Evolutionary conservation across 2,329 filamentous ascomycete genomes (phyloP).

Genomic region (Claviceps arundinis): DNA sequence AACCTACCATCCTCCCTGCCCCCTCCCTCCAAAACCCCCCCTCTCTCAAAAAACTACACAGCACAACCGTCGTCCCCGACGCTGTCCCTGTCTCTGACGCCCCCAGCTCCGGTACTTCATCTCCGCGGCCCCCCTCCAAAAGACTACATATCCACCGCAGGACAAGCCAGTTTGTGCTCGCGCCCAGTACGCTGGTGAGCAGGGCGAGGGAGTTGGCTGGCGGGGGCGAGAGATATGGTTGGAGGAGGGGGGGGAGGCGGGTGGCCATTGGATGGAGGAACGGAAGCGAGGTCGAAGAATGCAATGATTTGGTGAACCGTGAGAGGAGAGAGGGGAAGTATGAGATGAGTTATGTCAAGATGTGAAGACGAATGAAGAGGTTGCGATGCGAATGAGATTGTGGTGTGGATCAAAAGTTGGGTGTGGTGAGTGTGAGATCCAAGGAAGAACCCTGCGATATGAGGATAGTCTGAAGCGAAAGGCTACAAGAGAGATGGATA

Average conservation of each 20-base stretch:
- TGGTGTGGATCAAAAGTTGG: too few relatives aligned
- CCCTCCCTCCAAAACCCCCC: slow-evolving; percentile 66
- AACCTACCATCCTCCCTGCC: slow-evolving; percentile 47
- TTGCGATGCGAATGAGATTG: not conserved
- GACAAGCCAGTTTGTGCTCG: slow-evolving; percentile 52
- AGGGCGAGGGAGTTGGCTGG: slow-evolving; percentile 47
- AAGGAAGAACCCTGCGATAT: too few relatives aligned
- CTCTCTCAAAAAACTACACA: slow-evolving; percentile 75
- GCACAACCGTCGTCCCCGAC: slow-evolving; percentile 40
- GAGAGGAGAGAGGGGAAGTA: not conserved
- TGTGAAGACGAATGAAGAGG: not conserved
- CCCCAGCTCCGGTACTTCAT: not conserved
- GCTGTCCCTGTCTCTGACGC: not conserved
- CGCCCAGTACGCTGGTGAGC: slow-evolving; percentile 54
- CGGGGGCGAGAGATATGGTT: slow-evolving; percentile 48
- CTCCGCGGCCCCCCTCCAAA: slow-evolving; percentile 14
- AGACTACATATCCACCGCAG: slow-evolving; percentile 41
- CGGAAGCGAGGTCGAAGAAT: not conserved
- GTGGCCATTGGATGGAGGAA: too few relatives aligned
- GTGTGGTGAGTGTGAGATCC: too few relatives aligned
- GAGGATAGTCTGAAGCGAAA: too few relatives aligned
- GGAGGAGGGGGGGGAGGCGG: slow-evolving; percentile 44
- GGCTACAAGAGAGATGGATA: too few relatives aligned
- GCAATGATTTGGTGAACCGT: not conserved
- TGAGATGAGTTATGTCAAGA: too few relatives aligned